Evolutionary conservation across 1,139 yeast species (phyloP).

Genomic region (Pichia sp.): DNA sequence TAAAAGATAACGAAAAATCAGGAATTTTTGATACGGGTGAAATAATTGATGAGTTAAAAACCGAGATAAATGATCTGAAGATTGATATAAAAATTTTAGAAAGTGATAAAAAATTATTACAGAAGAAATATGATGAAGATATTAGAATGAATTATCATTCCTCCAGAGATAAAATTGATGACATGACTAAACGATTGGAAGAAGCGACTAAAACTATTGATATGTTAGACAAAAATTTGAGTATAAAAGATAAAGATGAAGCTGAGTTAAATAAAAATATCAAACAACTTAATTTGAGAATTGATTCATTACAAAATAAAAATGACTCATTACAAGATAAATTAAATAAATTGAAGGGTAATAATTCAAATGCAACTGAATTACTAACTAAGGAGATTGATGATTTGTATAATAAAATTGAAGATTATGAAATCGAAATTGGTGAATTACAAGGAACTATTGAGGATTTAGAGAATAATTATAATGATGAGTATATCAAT

Average conservation of each 20-base stretch:
- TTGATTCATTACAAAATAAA: conserved; percentile 5
- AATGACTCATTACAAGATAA: conserved; percentile 1
- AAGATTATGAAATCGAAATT: conserved; percentile 7
- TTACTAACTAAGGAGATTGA: conserved; percentile 12
- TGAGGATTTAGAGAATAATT: conserved; percentile 1
- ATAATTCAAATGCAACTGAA: conserved; percentile 3
- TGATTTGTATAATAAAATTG: conserved; percentile 9
- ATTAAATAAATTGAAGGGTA: conserved; percentile 1
- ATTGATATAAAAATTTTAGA: conserved; percentile 15
- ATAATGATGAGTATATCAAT: conserved; percentile 9
- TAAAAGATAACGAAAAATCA: neutral
- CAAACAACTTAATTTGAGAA: conserved; percentile 6
- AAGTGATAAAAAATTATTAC: conserved; percentile 16
- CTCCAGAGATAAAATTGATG: conserved; percentile 10
- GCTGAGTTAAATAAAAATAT: neutral
- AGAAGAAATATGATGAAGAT: conserved; percentile 7
- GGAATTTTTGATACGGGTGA: neutral
- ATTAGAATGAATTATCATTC: conserved; percentile 3
- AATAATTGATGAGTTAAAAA: neutral
- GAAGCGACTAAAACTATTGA: conserved; percentile 15
- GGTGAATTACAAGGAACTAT: conserved; percentile 1
- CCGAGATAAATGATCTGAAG: conserved; percentile 10
- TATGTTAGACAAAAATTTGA: conserved; percentile 5
- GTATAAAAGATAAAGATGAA: conserved; percentile 6
- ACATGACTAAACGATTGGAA: conserved; percentile 10